Evolutionary conservation across 2,329 filamentous ascomycete genomes (phyloP).

Genomic region (Xylaria sp.): DNA sequence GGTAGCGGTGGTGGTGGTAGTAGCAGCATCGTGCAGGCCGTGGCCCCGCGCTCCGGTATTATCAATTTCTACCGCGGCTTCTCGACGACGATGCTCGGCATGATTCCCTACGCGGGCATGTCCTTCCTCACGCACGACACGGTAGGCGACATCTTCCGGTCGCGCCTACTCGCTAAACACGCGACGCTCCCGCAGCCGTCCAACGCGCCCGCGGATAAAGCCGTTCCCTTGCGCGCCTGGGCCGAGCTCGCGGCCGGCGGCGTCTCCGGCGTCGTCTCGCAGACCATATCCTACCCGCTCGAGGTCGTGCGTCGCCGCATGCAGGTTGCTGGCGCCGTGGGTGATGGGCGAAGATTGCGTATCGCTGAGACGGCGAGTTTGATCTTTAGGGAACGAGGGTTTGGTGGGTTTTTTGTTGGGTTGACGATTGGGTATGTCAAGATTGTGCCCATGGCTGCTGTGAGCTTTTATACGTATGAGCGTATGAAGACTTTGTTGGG

Average conservation of each 20-base stretch:
- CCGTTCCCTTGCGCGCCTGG: slow-evolving; percentile 81
- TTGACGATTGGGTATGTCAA: slow-evolving; percentile 96
- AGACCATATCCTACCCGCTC: slow-evolving; percentile 92
- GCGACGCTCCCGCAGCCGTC: slow-evolving; percentile 77
- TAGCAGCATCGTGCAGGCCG: slow-evolving; percentile 56
- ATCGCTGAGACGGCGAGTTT: slow-evolving; percentile 81
- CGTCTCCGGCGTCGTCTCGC: slow-evolving; percentile 85
- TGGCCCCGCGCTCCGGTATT: slow-evolving; percentile 74
- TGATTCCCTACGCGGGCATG: slow-evolving; percentile 96
- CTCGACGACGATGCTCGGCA: slow-evolving; percentile 87
- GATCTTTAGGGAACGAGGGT: slow-evolving; percentile 80
- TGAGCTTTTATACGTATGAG: slow-evolving; percentile 74
- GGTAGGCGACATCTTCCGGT: slow-evolving; percentile 83
- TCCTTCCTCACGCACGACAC: slow-evolving; percentile 97
- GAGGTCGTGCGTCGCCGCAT: slow-evolving; percentile 93
- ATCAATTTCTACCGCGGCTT: slow-evolving; percentile 97
- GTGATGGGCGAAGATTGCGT: slow-evolving; percentile 82
- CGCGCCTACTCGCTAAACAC: slow-evolving; percentile 72
- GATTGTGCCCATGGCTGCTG: slow-evolving; percentile 87
- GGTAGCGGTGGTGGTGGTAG: slow-evolving; percentile 43
- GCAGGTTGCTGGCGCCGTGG: slow-evolving; percentile 95
- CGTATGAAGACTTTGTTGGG: slow-evolving; percentile 71
- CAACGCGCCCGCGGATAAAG: slow-evolving; percentile 67
- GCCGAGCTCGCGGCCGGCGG: slow-evolving; percentile 89
- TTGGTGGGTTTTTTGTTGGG: slow-evolving; percentile 89